Percentiles rank a stretch among this genome's conserved stretches.
phyloP scores from a whole-genome alignment of 441 rosid species.

The Syzygium syzygioides region DNA sequence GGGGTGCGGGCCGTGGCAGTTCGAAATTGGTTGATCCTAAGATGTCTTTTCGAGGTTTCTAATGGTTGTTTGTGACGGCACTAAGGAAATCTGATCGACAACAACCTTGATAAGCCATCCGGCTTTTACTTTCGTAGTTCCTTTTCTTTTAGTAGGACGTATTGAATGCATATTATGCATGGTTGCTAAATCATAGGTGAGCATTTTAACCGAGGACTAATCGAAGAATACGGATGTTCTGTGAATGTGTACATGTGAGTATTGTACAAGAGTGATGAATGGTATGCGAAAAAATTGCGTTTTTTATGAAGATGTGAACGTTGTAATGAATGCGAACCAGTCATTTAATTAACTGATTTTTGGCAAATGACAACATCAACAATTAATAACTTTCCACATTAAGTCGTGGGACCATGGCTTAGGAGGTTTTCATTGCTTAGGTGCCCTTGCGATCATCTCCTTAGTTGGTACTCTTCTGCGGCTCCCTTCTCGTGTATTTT shows the following conservation, averaged over 20 bases:
- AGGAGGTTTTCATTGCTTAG: too few relatives aligned
- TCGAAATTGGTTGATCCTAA: constrained; percentile 57
- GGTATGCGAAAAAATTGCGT: background rate
- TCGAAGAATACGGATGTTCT: background rate
- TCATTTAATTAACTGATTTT: background rate
- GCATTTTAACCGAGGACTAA: background rate
- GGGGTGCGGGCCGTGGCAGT: constrained; percentile 22
- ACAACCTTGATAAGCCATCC: background rate
- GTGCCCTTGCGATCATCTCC: too few relatives aligned
- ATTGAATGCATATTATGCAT: background rate
- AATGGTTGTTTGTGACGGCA: background rate
- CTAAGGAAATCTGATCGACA: background rate
- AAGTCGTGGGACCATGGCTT: too few relatives aligned
- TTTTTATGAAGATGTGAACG: background rate
- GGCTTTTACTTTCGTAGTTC: background rate
- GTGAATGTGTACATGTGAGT: background rate
- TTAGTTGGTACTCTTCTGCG: too few relatives aligned
- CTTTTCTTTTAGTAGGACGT: background rate
- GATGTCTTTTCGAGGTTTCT: constrained; percentile 82
- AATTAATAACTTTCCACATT: too few relatives aligned
- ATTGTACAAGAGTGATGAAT: background rate
- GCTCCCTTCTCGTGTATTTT: too few relatives aligned
- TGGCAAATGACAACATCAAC: background rate
- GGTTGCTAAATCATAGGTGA: background rate
- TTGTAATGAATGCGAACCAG: background rate